Evolutionary conservation across 1,284 basidiomycete species (phyloP).

Genomic region (Phylloporus sp.): DNA sequence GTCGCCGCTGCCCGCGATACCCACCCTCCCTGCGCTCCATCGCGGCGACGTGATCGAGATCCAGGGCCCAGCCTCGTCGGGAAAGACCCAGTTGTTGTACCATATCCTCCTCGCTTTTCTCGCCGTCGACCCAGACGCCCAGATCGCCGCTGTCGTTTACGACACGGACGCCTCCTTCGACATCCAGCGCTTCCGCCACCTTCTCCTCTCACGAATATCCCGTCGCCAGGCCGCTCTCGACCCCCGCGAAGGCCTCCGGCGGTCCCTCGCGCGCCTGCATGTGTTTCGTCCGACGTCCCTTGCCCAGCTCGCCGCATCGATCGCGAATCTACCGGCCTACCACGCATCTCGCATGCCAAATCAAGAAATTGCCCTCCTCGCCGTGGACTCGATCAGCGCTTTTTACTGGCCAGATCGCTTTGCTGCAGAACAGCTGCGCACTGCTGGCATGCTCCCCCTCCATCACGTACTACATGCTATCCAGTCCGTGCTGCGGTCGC

Average conservation of each 20-base stretch:
- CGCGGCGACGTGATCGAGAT: constrained; percentile 70
- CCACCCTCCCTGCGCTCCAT: constrained; percentile 29
- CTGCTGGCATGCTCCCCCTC: constrained; percentile 32
- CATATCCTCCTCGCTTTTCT: constrained; percentile 69
- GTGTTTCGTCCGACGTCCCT: constrained; percentile 74
- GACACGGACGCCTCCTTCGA: constrained; percentile 75
- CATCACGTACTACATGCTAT: constrained; percentile 58
- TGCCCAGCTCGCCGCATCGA: constrained; percentile 69
- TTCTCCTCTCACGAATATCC: constrained; percentile 55
- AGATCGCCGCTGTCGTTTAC: constrained; percentile 68
- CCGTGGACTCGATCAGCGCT: constrained; percentile 77
- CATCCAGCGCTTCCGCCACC: constrained; percentile 57
- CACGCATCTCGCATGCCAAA: constrained; percentile 56
- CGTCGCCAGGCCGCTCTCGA: constrained; percentile 28
- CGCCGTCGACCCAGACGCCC: constrained; percentile 48
- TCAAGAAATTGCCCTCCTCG: constrained; percentile 66
- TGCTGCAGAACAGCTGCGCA: constrained; percentile 61
- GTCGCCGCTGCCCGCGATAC: constrained; percentile 40
- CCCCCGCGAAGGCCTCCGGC: constrained; percentile 45
- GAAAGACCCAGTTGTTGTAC: constrained; percentile 79
- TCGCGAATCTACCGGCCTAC: constrained; percentile 66
- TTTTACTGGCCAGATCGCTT: constrained; percentile 83
- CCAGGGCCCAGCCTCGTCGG: constrained; percentile 74
- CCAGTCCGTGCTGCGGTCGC: constrained; percentile 56
- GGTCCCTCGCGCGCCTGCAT: constrained; percentile 62